These are phyloP conservation scores for Xanthoconium separans DNA, from an alignment of 1,284 basidiomycete genomes.

Conservation along the genomic window DNA sequence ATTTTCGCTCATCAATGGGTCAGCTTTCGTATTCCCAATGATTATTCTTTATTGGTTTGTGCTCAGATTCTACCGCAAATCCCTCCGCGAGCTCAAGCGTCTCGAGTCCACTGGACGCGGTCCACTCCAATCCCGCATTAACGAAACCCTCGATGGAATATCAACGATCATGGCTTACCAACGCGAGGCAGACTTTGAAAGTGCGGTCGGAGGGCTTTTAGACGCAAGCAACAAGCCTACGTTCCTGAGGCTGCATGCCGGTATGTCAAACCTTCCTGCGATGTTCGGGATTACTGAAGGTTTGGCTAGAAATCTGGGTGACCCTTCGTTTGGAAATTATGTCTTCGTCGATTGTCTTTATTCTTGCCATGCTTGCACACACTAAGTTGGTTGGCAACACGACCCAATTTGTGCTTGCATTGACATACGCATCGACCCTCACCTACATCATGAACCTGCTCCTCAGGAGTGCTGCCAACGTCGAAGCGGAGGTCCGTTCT, in stretches of 20 bases:
- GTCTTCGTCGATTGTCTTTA: conserved; percentile 27
- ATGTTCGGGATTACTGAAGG: conserved; percentile 3
- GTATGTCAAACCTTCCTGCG: conserved; percentile 13
- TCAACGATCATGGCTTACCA: conserved; percentile 32
- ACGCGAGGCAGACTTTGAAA: conserved; percentile 28
- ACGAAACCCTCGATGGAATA: conserved; percentile 31
- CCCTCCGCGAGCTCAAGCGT: conserved; percentile 33
- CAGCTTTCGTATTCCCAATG: conserved; percentile 26
- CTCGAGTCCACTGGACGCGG: conserved; percentile 30
- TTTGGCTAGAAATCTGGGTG: conserved; percentile 31
- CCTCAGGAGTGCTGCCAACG: conserved; percentile 28
- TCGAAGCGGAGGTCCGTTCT: conserved; percentile 31
- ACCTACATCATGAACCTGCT: conserved; percentile 35
- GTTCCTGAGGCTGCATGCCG: conserved; percentile 27
- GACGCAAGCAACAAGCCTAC: conserved; percentile 30
- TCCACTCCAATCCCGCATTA: conserved; percentile 31
- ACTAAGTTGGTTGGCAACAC: conserved; percentile 23
- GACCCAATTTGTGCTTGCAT: conserved; percentile 26
- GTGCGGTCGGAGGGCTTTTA: conserved; percentile 20
- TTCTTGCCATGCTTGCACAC: conserved; percentile 30
- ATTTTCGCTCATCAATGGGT: neutral
- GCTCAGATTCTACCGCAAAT: conserved; percentile 31
- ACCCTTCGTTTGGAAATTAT: conserved; percentile 31
- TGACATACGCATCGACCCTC: conserved; percentile 29
- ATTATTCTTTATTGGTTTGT: conserved; percentile 27